Evolutionary conservation across 495 filamentous ascomycete species (phyloP).

Genomic region (Bryoglossum gracile): DNA sequence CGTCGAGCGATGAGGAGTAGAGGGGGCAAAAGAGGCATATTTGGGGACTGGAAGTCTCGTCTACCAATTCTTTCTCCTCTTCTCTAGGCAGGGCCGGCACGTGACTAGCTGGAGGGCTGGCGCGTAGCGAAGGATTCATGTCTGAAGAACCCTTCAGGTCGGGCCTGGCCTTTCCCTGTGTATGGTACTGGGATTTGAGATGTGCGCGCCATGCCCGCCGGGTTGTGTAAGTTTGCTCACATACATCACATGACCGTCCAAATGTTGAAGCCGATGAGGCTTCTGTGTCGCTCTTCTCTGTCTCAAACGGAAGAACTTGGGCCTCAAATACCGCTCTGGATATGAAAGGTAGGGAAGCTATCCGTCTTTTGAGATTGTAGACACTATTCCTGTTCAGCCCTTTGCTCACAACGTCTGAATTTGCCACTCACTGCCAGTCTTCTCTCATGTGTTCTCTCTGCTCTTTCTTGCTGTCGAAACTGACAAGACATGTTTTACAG

Average conservation of each 20-base stretch:
- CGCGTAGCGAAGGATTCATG: constrained; percentile 2
- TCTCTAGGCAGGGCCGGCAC: background rate
- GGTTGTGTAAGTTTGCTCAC: constrained; percentile 4
- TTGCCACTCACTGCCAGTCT: constrained; percentile 20
- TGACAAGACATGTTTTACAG: constrained; percentile 11
- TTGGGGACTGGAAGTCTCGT: constrained; percentile 10
- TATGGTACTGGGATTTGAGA: constrained; percentile 7
- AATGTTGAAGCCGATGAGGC: constrained; percentile 2
- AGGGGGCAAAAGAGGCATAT: constrained; percentile 28
- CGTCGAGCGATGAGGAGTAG: constrained; percentile 17
- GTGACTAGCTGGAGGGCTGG: background rate
- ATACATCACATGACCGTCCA: constrained; percentile 5
- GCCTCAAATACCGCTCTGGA: constrained; percentile 12
- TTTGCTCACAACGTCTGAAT: background rate
- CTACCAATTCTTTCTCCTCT: no score
- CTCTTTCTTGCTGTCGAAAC: constrained; percentile 9
- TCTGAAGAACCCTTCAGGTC: background rate
- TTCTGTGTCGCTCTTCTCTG: background rate
- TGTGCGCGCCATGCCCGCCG: constrained; percentile 4
- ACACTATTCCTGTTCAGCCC: constrained; percentile 15
- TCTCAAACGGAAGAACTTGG: constrained; percentile 1
- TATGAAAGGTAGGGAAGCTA: constrained; percentile 22
- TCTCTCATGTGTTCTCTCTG: constrained; percentile 18
- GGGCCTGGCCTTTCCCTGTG: background rate
- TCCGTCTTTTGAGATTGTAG: constrained; percentile 23